phyloP scores from a whole-genome alignment of 1,284 basidiomycete genomes.

The Malassezia vespertilionis region DNA sequence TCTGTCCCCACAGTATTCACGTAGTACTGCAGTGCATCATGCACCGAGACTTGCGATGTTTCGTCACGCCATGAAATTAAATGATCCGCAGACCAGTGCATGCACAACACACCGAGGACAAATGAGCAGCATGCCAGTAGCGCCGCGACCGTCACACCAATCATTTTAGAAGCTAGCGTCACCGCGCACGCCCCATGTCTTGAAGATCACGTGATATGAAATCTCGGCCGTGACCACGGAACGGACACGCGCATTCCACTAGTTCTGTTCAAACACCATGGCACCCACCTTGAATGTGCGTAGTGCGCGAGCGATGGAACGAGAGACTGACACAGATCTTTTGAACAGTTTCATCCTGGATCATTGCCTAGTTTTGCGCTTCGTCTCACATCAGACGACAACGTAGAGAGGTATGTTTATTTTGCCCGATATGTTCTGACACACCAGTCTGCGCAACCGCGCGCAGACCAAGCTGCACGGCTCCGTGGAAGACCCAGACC shows the following conservation, averaged over 20 bases:
- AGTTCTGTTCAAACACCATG: slow-evolving; percentile 16
- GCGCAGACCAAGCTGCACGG: slow-evolving; percentile 39
- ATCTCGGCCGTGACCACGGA: not conserved
- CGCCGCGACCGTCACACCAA: slow-evolving; percentile 22
- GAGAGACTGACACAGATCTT: too few species aligned
- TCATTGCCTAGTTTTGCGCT: slow-evolving; percentile 40
- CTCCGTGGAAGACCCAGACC: slow-evolving; percentile 29
- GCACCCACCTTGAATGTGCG: slow-evolving; percentile 41
- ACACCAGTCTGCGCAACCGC: slow-evolving; percentile 26
- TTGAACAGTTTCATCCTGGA: slow-evolving; percentile 39
- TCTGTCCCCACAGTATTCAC: slow-evolving; percentile 29
- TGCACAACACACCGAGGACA: slow-evolving; percentile 38
- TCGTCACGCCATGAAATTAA: slow-evolving; percentile 42
- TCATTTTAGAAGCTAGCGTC: slow-evolving; percentile 16
- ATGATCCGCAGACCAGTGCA: slow-evolving; percentile 46
- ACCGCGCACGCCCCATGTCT: not conserved
- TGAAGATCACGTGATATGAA: slow-evolving; percentile 10
- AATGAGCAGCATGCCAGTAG: slow-evolving; percentile 31
- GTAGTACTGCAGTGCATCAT: slow-evolving; percentile 41
- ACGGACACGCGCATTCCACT: not conserved
- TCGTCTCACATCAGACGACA: slow-evolving; percentile 36
- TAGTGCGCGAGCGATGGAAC: not conserved
- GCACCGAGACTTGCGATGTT: slow-evolving; percentile 29
- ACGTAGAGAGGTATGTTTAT: slow-evolving; percentile 24
- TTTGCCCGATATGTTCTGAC: not conserved